Conservation (phyloP, 345 rosid species). For the Corchorus capsularis region DNA sequence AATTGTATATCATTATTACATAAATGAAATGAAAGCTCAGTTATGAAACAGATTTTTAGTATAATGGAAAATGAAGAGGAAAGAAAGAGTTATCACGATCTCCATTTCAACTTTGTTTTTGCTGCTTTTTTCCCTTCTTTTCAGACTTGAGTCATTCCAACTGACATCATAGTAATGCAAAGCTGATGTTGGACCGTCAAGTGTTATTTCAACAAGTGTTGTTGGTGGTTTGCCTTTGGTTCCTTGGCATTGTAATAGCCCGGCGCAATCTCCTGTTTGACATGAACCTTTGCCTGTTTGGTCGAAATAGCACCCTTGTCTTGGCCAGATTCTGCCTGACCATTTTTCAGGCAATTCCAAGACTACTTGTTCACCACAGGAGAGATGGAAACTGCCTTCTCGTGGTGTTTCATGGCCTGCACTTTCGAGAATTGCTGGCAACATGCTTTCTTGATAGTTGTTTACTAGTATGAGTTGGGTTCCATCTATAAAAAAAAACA, state of each 20-base stretch:
- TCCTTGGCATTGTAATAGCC: conserved; percentile 44
- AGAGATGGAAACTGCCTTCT: conserved; percentile 47
- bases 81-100: too few species aligned
- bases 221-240: conserved; percentile 48
- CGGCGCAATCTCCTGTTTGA: conserved; percentile 51
- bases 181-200: conserved; percentile 41
- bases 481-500: conserved; percentile 20
- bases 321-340: conserved; percentile 60
- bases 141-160: too few species aligned
- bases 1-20: too few species aligned
- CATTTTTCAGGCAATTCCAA: conserved; percentile 41
- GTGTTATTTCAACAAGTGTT: conserved; percentile 48
- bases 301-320: conserved; percentile 52
- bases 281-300: conserved; percentile 39
- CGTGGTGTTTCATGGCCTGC: conserved; percentile 41
- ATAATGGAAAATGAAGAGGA: too few species aligned
- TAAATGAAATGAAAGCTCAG: too few species aligned
- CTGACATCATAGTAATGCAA: conserved; percentile 60
- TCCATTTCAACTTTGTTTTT: too few species aligned
- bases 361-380: conserved; percentile 32
- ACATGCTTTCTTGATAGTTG: conserved; percentile 47
- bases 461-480: conserved; percentile 38
- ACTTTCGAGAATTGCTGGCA: conserved; percentile 52
- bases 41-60: too few species aligned
- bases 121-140: too few species aligned